These are phyloP conservation scores for Pleurozium schreberi DNA, from an alignment of 225 moss, liverwort and hornwort genomes.

Conservation along the genomic window DNA sequence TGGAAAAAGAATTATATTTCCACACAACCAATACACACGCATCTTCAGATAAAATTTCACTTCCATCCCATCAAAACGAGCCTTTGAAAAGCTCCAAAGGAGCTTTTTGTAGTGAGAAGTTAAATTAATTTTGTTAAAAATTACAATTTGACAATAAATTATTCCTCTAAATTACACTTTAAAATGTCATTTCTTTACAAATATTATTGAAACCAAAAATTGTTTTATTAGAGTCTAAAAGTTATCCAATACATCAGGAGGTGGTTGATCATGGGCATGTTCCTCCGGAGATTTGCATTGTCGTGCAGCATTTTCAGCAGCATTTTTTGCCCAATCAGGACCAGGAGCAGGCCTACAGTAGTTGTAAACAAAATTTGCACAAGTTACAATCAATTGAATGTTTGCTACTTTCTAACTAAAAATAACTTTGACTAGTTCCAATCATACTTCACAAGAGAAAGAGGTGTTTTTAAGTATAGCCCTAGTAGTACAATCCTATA, in stretches of 20 bases:
- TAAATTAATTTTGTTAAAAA: too few relatives aligned
- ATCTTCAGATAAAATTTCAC: not conserved
- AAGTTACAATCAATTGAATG: not conserved
- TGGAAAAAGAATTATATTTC: fast-evolving
- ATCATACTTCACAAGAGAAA: too few relatives aligned
- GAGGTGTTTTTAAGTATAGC: too few relatives aligned
- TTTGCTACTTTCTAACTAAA: not conserved
- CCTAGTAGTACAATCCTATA: too few relatives aligned
- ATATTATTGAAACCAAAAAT: not conserved
- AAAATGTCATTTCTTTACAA: not conserved
- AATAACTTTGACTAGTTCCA: not conserved
- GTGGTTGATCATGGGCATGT: not conserved
- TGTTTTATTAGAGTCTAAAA: not conserved
- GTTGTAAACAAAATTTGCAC: not conserved
- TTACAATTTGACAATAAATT: not conserved
- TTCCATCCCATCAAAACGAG: fast-evolving
- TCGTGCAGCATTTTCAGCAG: not conserved
- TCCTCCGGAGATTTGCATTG: not conserved
- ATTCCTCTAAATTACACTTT: not conserved
- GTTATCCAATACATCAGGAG: not conserved
- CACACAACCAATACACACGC: fast-evolving
- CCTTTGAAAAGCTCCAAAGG: fast-evolving
- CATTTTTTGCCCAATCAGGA: not conserved
- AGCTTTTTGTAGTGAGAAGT: not conserved
- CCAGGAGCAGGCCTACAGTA: not conserved